Conservation (phyloP, 495 filamentous ascomycete species). For the Podospora didyma region DNA sequence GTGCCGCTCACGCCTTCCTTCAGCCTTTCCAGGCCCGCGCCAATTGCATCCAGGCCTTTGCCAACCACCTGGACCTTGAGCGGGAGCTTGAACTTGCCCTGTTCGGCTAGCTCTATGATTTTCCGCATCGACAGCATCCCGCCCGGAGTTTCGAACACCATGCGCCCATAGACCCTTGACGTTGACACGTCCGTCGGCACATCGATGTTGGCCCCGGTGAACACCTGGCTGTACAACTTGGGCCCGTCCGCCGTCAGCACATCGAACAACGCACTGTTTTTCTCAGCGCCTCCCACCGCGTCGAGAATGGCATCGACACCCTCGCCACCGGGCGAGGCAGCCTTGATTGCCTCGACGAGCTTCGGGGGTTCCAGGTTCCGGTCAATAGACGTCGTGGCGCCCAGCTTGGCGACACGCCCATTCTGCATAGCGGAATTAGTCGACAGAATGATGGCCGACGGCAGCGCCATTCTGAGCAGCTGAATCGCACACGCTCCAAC, state of each 20-base stretch:
- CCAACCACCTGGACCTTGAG: constrained; percentile 28
- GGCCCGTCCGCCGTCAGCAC: constrained; percentile 25
- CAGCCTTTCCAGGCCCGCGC: constrained; percentile 26
- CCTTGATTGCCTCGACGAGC: constrained; percentile 22
- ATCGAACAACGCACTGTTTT: constrained; percentile 9
- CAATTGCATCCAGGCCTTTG: constrained; percentile 26
- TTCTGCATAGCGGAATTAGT: constrained; percentile 37
- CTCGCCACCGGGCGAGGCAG: constrained; percentile 20
- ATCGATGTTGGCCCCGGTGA: constrained; percentile 25
- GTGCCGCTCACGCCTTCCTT: constrained; percentile 30
- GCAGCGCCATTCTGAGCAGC: constrained; percentile 35
- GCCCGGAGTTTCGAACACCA: constrained; percentile 17
- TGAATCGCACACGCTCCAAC: constrained; percentile 39
- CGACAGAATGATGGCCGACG: constrained; percentile 29
- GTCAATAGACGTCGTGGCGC: constrained; percentile 32
- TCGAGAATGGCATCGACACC: constrained; percentile 44
- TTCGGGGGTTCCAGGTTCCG: constrained; percentile 12
- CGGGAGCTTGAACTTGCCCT: constrained; percentile 24
- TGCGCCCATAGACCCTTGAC: constrained; percentile 18
- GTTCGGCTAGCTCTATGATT: constrained; percentile 21
- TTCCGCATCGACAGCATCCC: constrained; percentile 11
- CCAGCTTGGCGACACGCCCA: constrained; percentile 24
- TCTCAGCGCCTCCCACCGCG: constrained; percentile 19
- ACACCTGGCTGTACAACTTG: constrained; percentile 31
- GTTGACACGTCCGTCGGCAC: constrained; percentile 23